Conservation (phyloP, 495 filamentous ascomycete genomes). For the Penicillium samsonianum region DNA sequence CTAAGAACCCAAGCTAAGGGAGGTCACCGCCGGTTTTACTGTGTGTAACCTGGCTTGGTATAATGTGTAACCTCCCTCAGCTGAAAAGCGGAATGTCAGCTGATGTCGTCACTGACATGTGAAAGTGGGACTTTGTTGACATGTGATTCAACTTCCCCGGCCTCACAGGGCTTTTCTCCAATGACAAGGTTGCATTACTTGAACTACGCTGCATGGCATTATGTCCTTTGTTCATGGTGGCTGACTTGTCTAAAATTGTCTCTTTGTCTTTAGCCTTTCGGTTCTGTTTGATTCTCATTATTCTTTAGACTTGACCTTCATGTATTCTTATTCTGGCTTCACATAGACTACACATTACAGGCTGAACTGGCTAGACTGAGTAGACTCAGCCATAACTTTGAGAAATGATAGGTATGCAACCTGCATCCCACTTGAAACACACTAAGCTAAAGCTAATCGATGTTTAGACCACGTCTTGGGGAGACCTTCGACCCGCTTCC, state of each 20-base stretch:
- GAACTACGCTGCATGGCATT: neutral
- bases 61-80: too few species aligned
- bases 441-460: neutral
- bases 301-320: neutral
- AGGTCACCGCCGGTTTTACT: too few species aligned
- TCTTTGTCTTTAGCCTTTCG: neutral
- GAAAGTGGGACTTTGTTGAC: conserved; percentile 36
- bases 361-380: neutral
- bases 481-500: conserved; percentile 83
- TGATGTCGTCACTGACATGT: conserved; percentile 33
- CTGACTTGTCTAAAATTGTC: neutral
- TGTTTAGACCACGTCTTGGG: conserved; percentile 83
- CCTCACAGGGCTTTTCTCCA: neutral
- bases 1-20: too few species aligned
- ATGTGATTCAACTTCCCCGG: conserved; percentile 28
- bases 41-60: too few species aligned
- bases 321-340: conserved; percentile 2
- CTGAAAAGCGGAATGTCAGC: too few species aligned
- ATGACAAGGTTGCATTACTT: neutral
- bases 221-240: conserved; percentile 12
- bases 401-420: conserved; percentile 39
- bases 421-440: neutral
- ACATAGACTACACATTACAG: conserved; percentile 1
- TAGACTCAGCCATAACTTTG: neutral
- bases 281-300: neutral